Evolutionary conservation across 768 basidiomycete genomes (phyloP).

Genomic region (Trametes cingulata): DNA sequence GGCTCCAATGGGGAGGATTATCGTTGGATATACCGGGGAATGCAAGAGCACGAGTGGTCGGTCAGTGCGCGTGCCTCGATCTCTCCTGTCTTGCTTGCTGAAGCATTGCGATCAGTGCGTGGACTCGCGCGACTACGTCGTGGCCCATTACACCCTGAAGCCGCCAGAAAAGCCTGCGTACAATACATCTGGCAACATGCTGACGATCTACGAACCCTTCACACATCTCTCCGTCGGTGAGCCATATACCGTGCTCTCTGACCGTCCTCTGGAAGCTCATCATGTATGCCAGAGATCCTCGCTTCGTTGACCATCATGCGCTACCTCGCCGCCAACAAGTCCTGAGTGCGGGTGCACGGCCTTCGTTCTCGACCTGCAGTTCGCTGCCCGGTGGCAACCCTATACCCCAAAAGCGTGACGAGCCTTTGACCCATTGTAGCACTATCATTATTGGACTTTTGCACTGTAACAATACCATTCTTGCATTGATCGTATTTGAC

Average conservation of each 20-base stretch:
- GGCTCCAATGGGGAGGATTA: constrained; percentile 73
- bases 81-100: constrained; percentile 4
- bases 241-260: no score
- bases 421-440: neutral
- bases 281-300: constrained; percentile 65
- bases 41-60: constrained; percentile 71
- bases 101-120: no score
- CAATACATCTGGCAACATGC: constrained; percentile 60
- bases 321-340: constrained; percentile 52
- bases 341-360: neutral
- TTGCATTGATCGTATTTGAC: neutral
- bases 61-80: constrained; percentile 59
- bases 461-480: no score
- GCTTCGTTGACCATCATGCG: constrained; percentile 66
- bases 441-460: constrained; percentile 1
- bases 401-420: no score
- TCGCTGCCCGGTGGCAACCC: no score
- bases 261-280: no score
- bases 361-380: constrained; percentile 24
- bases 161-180: constrained; percentile 55
- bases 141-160: constrained; percentile 68
- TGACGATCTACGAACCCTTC: constrained; percentile 60
- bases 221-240: constrained; percentile 54
- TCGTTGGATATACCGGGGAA: constrained; percentile 58
- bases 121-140: constrained; percentile 51